Conservation (phyloP, 768 basidiomycete species). For the Leucosporidium yakuticum region DNA sequence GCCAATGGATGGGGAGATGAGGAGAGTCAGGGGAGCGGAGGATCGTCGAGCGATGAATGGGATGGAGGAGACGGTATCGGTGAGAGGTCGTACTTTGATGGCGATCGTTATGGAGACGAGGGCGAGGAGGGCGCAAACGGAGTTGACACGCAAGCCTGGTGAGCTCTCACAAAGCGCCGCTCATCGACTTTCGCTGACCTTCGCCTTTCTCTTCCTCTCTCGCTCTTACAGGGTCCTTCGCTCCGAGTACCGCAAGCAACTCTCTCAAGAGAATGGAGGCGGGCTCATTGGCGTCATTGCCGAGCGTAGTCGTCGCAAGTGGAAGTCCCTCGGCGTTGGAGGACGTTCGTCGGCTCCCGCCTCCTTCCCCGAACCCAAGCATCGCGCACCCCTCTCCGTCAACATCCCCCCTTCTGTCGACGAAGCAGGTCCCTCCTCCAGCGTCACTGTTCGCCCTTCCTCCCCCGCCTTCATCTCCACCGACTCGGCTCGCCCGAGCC, state of each 20-base stretch:
- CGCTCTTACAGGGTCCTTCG: constrained; percentile 18
- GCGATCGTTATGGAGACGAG: constrained; percentile 64
- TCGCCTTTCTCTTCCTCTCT: too few relatives aligned
- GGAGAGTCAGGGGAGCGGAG: constrained; percentile 4
- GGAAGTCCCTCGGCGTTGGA: constrained; percentile 30
- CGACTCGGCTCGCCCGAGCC: background rate
- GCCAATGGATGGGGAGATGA: background rate
- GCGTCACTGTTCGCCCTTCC: background rate
- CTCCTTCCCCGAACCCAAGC: background rate
- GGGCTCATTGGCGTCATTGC: constrained; percentile 22
- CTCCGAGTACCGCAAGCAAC: constrained; percentile 14
- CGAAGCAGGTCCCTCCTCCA: background rate
- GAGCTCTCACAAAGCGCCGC: background rate
- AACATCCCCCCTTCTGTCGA: background rate
- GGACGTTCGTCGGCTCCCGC: background rate
- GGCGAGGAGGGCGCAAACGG: constrained; percentile 59
- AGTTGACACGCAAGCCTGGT: constrained; percentile 14
- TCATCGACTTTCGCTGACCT: background rate
- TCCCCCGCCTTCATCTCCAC: background rate
- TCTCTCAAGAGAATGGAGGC: constrained; percentile 1
- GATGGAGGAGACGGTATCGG: constrained; percentile 68
- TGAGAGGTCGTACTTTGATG: constrained; percentile 79
- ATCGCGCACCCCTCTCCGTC: constrained; percentile 2
- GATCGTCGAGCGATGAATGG: constrained; percentile 66
- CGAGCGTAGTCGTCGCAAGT: constrained; percentile 28